Conservation (phyloP, 2,329 filamentous ascomycete genomes). For the Claviceps monticola region DNA sequence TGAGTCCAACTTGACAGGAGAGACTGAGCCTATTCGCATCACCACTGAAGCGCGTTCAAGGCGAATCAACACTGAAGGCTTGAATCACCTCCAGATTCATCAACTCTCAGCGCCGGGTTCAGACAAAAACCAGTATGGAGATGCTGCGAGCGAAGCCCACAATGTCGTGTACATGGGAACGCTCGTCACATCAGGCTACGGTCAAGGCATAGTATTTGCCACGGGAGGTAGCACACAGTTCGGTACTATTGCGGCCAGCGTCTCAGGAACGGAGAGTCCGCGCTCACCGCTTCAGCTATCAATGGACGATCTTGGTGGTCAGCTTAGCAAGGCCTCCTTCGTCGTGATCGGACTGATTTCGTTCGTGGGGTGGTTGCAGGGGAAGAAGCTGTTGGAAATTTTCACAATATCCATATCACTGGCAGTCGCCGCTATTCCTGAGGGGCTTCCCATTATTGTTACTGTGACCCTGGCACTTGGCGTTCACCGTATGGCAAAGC, state of each 20-base stretch:
- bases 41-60: slow-evolving; percentile 43
- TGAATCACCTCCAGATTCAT: slow-evolving; percentile 16
- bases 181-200: slow-evolving; percentile 84
- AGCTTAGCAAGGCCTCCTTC: slow-evolving; percentile 94
- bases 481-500: slow-evolving; percentile 88
- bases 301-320: slow-evolving; percentile 94
- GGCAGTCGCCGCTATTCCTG: slow-evolving; percentile 89
- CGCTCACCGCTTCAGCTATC: slow-evolving; percentile 86
- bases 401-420: slow-evolving; percentile 96
- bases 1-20: slow-evolving; percentile 90
- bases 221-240: slow-evolving; percentile 92
- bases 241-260: slow-evolving; percentile 84
- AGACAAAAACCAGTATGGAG: slow-evolving; percentile 44
- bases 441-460: slow-evolving; percentile 94
- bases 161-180: slow-evolving; percentile 99
- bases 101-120: slow-evolving; percentile 27
- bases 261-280: slow-evolving; percentile 90
- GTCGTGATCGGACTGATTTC: slow-evolving; percentile 89
- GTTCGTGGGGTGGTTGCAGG: slow-evolving; percentile 76
- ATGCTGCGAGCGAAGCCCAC: slow-evolving; percentile 51
- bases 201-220: slow-evolving; percentile 92
- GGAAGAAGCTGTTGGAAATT: slow-evolving; percentile 80
- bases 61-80: slow-evolving; percentile 14
- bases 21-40: slow-evolving; percentile 85
- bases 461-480: slow-evolving; percentile 91